Evolutionary conservation across 1,284 basidiomycete genomes (phyloP).

Genomic region (Fomitopsis betulina): DNA sequence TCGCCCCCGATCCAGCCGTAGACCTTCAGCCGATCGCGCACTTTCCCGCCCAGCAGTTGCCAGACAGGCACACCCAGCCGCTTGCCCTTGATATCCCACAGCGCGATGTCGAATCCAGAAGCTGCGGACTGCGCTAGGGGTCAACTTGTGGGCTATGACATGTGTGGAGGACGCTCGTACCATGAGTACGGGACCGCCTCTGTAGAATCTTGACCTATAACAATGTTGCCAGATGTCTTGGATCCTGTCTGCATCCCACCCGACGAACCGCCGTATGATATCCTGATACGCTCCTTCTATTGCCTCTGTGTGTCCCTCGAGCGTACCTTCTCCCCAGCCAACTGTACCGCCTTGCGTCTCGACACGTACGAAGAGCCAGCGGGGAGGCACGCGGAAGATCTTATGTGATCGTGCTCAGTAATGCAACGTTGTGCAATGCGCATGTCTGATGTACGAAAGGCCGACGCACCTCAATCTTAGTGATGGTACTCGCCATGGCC

Average conservation of each 20-base stretch:
- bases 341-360: constrained; percentile 64
- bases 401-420: constrained; percentile 15
- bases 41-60: constrained; percentile 72
- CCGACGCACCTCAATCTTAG: constrained; percentile 17
- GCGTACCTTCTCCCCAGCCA: constrained; percentile 68
- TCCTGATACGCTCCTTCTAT: constrained; percentile 69
- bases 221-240: constrained; percentile 70
- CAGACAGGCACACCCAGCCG: constrained; percentile 71
- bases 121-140: constrained; percentile 37
- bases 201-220: constrained; percentile 67
- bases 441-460: neutral
- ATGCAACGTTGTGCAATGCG: neutral
- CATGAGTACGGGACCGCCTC: constrained; percentile 73
- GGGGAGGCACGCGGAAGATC: constrained; percentile 67
- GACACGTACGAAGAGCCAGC: constrained; percentile 76
- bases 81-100: constrained; percentile 80
- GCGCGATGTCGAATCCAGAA: constrained; percentile 50
- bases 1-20: constrained; percentile 77
- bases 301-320: constrained; percentile 74
- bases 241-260: constrained; percentile 66
- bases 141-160: neutral
- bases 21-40: constrained; percentile 53
- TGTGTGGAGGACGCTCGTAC: constrained; percentile 24
- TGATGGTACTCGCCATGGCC: constrained; percentile 15
- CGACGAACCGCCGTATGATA: constrained; percentile 58